phyloP scores from a whole-genome alignment of 371 early-diverging fungal genomes.

The Mortierella sp. region DNA sequence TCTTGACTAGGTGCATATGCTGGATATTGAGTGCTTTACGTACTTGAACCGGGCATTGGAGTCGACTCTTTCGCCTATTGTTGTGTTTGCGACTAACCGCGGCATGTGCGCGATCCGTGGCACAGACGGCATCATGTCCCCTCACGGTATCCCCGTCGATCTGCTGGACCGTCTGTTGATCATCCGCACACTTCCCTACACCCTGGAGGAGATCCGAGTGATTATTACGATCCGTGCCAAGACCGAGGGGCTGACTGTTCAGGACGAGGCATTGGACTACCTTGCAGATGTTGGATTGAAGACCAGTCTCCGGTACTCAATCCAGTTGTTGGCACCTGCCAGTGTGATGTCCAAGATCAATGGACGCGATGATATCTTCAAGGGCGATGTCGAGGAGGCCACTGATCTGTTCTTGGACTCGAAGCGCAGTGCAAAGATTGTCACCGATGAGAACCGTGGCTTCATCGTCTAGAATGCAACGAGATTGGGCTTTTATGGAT shows the following conservation, averaged over 20 bases:
- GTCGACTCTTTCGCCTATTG: conserved; percentile 95
- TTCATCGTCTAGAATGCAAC: conserved; percentile 34
- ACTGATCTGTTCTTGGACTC: conserved; percentile 92
- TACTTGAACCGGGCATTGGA: conserved; percentile 98
- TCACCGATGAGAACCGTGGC: conserved; percentile 59
- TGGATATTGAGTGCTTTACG: conserved; percentile 99
- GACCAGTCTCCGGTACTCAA: conserved; percentile 94
- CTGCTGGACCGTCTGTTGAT: conserved; percentile 96
- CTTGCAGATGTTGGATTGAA: conserved; percentile 89
- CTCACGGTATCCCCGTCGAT: conserved; percentile 98
- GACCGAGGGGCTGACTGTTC: conserved; percentile 85
- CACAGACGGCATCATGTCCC: conserved; percentile 90
- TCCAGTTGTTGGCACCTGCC: conserved; percentile 96
- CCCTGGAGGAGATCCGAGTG: conserved; percentile 89
- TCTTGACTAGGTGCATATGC: conserved; percentile 91
- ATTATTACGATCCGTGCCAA: conserved; percentile 94
- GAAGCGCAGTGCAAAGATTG: conserved; percentile 84
- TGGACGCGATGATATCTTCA: conserved; percentile 81
- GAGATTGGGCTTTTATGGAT: background rate
- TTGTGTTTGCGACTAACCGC: conserved; percentile 98
- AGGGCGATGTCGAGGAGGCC: conserved; percentile 90
- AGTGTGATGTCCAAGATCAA: conserved; percentile 88
- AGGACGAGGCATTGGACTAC: conserved; percentile 80
- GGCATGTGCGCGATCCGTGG: conserved; percentile 97
- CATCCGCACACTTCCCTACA: conserved; percentile 94